These are phyloP conservation scores for Terfezia boudieri DNA, from an alignment of 495 filamentous ascomycete species.

Conservation along the genomic window DNA sequence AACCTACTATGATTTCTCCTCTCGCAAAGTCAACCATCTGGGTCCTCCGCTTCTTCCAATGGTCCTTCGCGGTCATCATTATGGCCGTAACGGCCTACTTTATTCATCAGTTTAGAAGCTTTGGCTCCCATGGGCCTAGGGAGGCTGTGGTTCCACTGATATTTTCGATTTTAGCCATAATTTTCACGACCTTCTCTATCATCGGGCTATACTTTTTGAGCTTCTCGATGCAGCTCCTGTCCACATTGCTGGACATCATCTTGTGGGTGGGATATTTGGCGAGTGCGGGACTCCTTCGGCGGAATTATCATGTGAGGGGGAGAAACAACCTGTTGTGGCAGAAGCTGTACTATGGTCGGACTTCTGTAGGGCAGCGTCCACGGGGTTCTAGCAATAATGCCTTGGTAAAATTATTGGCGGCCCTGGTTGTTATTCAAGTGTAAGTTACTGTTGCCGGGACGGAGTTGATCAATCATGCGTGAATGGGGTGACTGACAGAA, in stretches of 20 bases:
- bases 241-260: conserved; percentile 13
- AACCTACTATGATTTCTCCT: background rate
- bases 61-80: conserved; percentile 15
- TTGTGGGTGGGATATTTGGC: conserved; percentile 17
- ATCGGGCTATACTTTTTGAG: conserved; percentile 12
- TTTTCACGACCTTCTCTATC: conserved; percentile 13
- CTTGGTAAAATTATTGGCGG: conserved; percentile 8
- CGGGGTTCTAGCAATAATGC: background rate
- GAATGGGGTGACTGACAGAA: no score
- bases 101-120: conserved; percentile 9
- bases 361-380: background rate
- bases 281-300: conserved; percentile 8
- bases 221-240: conserved; percentile 11
- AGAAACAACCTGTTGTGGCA: conserved; percentile 5
- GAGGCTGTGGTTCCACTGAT: conserved; percentile 13
- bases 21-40: conserved; percentile 7
- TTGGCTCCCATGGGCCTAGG: background rate
- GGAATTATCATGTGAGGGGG: conserved; percentile 8
- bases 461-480: background rate
- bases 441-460: background rate
- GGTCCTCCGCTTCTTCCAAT: conserved; percentile 13
- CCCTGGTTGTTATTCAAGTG: conserved; percentile 10
- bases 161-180: conserved; percentile 13
- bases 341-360: background rate
- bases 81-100: conserved; percentile 15